A percentile compares a stretch with the other conserved stretches of the same genome.
phyloP scores from a whole-genome alignment of 352 stramenopile genomes.

The Phytophthora constricta region DNA sequence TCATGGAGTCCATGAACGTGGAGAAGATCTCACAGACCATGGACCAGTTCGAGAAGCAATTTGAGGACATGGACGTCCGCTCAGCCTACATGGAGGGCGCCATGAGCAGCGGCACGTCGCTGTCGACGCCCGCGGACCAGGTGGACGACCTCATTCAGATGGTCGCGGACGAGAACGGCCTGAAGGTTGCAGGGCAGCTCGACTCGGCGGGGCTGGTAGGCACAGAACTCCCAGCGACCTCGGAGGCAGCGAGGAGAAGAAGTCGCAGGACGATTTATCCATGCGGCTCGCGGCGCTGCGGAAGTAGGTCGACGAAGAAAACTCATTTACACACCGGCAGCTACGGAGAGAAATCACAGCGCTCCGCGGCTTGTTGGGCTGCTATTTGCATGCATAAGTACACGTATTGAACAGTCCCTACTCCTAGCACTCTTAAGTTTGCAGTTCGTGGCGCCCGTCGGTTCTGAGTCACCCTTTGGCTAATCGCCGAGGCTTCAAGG shows the following conservation, averaged over 20 bases:
- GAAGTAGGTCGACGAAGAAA: slow-evolving; percentile 54
- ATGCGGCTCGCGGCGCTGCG: slow-evolving; percentile 82
- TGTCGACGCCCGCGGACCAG: slow-evolving; percentile 96
- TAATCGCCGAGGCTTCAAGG: too few relatives aligned
- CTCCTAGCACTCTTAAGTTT: too few relatives aligned
- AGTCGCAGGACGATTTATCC: slow-evolving; percentile 84
- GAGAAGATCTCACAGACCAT: slow-evolving; percentile 97
- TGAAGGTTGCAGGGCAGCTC: slow-evolving; percentile 95
- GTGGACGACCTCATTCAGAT: slow-evolving; percentile 98
- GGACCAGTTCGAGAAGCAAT: slow-evolving; percentile 99
- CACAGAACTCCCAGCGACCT: slow-evolving; percentile 56
- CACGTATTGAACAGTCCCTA: too few relatives aligned
- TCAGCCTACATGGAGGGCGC: slow-evolving; percentile 98
- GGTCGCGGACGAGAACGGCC: slow-evolving; percentile 97
- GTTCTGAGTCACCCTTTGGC: too few relatives aligned
- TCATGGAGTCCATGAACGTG: slow-evolving; percentile 97
- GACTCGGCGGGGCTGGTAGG: slow-evolving; percentile 92
- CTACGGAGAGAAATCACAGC: background rate
- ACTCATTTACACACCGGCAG: too few relatives aligned
- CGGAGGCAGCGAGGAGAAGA: slow-evolving; percentile 78
- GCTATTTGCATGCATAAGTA: too few relatives aligned
- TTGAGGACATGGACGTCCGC: slow-evolving; percentile 99
- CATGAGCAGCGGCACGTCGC: slow-evolving; percentile 96
- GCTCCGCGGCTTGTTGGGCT: too few relatives aligned
- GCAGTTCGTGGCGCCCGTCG: too few relatives aligned